phyloP scores from a whole-genome alignment of 192 early-diverging fungal species.

The Gigaspora rosea region DNA sequence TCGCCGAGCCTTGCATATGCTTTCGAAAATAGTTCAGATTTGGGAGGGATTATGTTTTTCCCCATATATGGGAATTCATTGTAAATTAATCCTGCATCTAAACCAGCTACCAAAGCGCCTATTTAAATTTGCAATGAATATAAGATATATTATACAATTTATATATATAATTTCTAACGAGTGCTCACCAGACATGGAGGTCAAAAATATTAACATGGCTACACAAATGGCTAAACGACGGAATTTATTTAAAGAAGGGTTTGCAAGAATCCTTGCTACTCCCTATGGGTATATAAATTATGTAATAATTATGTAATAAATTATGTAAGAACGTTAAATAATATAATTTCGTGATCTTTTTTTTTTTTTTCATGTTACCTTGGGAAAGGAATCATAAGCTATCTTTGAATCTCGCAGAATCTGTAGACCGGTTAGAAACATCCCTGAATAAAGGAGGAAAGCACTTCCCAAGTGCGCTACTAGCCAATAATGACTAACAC shows the following conservation, averaged over 20 bases:
- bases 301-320: neutral
- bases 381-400: conserved; percentile 46
- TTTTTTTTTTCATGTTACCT: conserved; percentile 15
- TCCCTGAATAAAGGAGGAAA: conserved; percentile 81
- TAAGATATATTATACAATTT: neutral
- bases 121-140: neutral
- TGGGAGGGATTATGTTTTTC: conserved; percentile 74
- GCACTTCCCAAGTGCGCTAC: conserved; percentile 88
- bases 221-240: conserved; percentile 61
- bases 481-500: conserved; percentile 94
- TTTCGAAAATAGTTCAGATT: conserved; percentile 58
- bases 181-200: conserved; percentile 75
- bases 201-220: conserved; percentile 77
- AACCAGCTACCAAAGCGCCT: conserved; percentile 87
- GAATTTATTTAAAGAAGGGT: conserved; percentile 62
- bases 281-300: conserved; percentile 26
- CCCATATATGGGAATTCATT: conserved; percentile 98
- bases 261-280: conserved; percentile 47
- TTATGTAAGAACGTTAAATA: neutral
- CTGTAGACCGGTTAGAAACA: conserved; percentile 77
- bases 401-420: conserved; percentile 73
- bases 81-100: conserved; percentile 96
- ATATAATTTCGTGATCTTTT: too few relatives aligned
- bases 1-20: conserved; percentile 53
- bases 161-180: neutral